Base-by-base conservation (phyloP, 345 rosid genomes). In the Camelina hispida region DNA sequence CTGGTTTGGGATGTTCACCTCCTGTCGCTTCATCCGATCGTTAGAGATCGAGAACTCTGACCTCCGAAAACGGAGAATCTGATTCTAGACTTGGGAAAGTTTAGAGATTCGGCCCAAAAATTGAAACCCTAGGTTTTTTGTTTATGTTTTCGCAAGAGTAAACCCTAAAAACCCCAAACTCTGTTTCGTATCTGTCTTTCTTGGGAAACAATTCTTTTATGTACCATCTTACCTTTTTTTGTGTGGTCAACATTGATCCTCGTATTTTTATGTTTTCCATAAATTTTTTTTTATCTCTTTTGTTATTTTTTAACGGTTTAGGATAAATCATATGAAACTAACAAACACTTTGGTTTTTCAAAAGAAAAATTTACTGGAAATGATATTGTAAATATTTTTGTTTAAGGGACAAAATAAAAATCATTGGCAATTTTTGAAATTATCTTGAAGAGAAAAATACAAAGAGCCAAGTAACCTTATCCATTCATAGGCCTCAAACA, bases 391-490 rank as follows among this genome's bases (percentile, higher is more conserved):
- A 9, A 9, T 57, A 6, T 56, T 42, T 42, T 42, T 42, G 2
- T 42, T 42, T 0, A 3, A 40, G 44, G 14, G 5, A 28, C 4
- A 40, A 40, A 40, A 11, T 11, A 40, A 40, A 11, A 43, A 43
- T 13, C 37, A 0, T 34, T 34, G 37, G 0, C 6, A 43, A 18
- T 4, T 60, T 61, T 40, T 12, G 50, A 62, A 61, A 2, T 40
- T 40, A 1, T 53, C 4, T 68, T 38, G 13, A 23, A 10, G 6
- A 34, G 35, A 22, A 13, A 42, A 5, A 43, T 0, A 46, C 30
- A 13, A 50, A 54, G 43, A 69, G 25, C 70, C 55, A 63, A 14
- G 0, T 18, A 28, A 55, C 54, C 76, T 77, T 77, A 77, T 77
- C 80, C 66, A 55, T 70, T 1, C 43, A 55, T 8, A 63, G 30